Base-by-base conservation (phyloP, 495 filamentous ascomycete species). In the Aspergillus saccharolyticus region DNA sequence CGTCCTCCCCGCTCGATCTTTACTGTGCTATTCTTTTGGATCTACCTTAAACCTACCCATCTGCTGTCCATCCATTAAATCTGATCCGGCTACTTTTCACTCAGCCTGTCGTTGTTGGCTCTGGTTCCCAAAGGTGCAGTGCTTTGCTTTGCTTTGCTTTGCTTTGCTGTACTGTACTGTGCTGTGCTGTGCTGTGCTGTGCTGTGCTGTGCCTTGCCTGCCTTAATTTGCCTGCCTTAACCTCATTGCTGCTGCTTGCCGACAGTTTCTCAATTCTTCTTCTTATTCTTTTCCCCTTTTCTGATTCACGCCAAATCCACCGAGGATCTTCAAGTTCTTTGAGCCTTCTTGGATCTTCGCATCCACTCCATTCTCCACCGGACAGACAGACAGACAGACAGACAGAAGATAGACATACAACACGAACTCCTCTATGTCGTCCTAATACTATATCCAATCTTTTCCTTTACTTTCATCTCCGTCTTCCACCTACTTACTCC, bases 351-450 rank as follows among this genome's bases (percentile, higher is more conserved):
- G 33, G 33, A 39, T 54, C 49, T 49, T 53, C 44, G 42, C 22
- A 16, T 42, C 21, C 22, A 54, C 28, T 48, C 53, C 33, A 42
- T n/a, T n/a, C 19, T 61, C 43, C 45, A 42, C 24, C 56, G 56
- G 42, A 45, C 52, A 55, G 33, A 39, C 33, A 5, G 12, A 39
- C 33, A 8, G 5, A 10, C 6, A 8, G 12, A 39, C 10, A 8
- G 33, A 39, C 12, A 39, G 6, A 39, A 8, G 12, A 39, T 15
- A 8, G 33, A 39, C 12, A 39, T 12, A 39, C 33, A 39, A 39
- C 55, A 54, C 33, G n/a, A 28, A 28, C n/a, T 16, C 54, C 25
- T 67, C 69, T 69, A 76, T 74, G 76, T 76, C 72, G 71, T 69
- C 70, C 55, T 77, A 78, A 66, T 57, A 62, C 50, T 9, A 9